A percentile compares a stretch with the other conserved stretches of the same genome.
phyloP scores from a whole-genome alignment of 2,329 filamentous ascomycete genomes.

The Trichoderma asperellum region DNA sequence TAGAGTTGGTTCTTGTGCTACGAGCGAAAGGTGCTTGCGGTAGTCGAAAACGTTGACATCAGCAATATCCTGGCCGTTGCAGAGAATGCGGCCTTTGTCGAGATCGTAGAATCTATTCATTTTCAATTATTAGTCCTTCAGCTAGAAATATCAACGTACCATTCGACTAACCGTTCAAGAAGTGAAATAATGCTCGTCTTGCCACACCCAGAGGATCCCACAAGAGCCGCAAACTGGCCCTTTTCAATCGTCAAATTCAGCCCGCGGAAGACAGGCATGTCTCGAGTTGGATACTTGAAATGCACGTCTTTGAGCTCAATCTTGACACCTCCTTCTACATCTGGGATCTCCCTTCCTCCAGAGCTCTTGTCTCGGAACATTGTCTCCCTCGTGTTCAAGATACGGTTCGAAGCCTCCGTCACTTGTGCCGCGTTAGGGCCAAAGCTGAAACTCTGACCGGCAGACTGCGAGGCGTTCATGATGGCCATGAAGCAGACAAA shows the following conservation, averaged over 20 bases:
- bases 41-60: conserved; percentile 64
- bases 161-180: conserved; percentile 51
- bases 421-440: conserved; percentile 67
- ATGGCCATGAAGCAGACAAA: conserved; percentile 67
- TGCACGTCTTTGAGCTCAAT: conserved; percentile 61
- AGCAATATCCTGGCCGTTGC: conserved; percentile 64
- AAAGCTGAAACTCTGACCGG: conserved; percentile 69
- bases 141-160: neutral
- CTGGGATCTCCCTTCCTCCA: conserved; percentile 45
- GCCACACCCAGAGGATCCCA: conserved; percentile 71
- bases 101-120: conserved; percentile 69
- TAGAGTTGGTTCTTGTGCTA: conserved; percentile 74
- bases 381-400: conserved; percentile 56
- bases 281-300: conserved; percentile 64
- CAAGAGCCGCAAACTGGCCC: conserved; percentile 71
- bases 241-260: conserved; percentile 67
- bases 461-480: conserved; percentile 68
- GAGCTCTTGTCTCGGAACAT: conserved; percentile 43
- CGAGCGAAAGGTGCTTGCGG: conserved; percentile 67
- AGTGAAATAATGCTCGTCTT: conserved; percentile 73
- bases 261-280: conserved; percentile 60
- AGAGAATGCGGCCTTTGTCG: conserved; percentile 64
- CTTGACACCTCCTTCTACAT: conserved; percentile 54
- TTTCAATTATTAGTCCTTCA: neutral
- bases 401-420: conserved; percentile 62